Conservation (phyloP, 768 basidiomycete species). For the Mycena chlorophos region DNA sequence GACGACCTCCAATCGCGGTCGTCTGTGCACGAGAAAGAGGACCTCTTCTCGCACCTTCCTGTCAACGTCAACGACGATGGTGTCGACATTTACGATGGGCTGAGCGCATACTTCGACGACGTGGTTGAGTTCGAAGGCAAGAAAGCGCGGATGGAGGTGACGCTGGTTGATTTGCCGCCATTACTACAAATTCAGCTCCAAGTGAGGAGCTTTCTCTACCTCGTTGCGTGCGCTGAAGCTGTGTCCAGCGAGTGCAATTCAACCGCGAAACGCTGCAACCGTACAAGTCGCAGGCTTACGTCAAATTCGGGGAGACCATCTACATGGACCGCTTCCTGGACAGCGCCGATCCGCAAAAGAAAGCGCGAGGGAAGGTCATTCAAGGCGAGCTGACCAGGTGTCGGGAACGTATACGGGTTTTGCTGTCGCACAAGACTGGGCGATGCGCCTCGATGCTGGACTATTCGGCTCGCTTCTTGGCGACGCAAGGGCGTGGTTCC, state of each 20-base stretch:
- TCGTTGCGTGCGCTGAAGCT: background rate
- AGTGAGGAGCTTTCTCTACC: slow-evolving; percentile 44
- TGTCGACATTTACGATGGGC: slow-evolving; percentile 90
- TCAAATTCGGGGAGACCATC: slow-evolving; percentile 84
- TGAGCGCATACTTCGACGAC: slow-evolving; percentile 90
- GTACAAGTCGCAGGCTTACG: slow-evolving; percentile 95
- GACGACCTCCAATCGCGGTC: slow-evolving; percentile 42
- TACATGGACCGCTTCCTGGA: slow-evolving; percentile 93
- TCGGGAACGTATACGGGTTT: slow-evolving; percentile 65
- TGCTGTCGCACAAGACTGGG: slow-evolving; percentile 74
- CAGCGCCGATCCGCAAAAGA: slow-evolving; percentile 69
- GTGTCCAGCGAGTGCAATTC: slow-evolving; percentile 82
- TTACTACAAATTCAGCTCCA: slow-evolving; percentile 94
- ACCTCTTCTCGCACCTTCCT: slow-evolving; percentile 90
- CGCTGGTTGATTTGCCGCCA: slow-evolving; percentile 83
- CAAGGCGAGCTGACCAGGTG: slow-evolving; percentile 63
- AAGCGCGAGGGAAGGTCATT: slow-evolving; percentile 65
- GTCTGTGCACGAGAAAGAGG: slow-evolving; percentile 82
- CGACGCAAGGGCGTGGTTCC: slow-evolving; percentile 41
- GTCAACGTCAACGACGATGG: slow-evolving; percentile 90
- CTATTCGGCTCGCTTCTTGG: slow-evolving; percentile 57
- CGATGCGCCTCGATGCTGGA: slow-evolving; percentile 59
- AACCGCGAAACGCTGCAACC: slow-evolving; percentile 88
- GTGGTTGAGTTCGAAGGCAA: slow-evolving; percentile 84
- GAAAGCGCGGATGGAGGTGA: slow-evolving; percentile 85